Evolutionary conservation across 768 basidiomycete genomes (phyloP), one percentile per base, ranked within the genome.

Genomic region (Leccinellum albellum): DNA sequence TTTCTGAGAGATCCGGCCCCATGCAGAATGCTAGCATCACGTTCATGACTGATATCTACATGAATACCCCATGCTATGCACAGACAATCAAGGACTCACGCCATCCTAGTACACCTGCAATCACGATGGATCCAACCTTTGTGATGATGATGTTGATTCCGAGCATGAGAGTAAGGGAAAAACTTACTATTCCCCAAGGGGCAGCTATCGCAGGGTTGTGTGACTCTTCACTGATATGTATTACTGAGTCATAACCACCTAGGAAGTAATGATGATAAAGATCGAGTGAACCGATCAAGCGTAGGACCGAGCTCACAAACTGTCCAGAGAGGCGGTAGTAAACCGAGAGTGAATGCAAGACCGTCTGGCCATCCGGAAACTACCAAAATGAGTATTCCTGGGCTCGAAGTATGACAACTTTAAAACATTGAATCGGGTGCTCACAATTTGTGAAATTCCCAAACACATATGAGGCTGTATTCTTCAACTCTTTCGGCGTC

Each of bases 401-500:
- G n/a, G n/a, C n/a, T n/a, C n/a, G n/a, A n/a, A n/a, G n/a, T n/a
- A n/a, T 45, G 15, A 23, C 4, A 20, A 21, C 14, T 28, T 37
- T 28, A 6, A 17, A 42, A 49, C 8, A 14, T 29, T 8, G 4
- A n/a, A 46, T 24, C 6, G 24, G 35, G 8, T 46, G 21, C 76
- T 50, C 49, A 84, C 85, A 63, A 59, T 87, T 87, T 29, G 75
- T 72, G 55, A 86, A 86, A 50, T 82, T 76, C 15, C 82, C 79
- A 24, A 90, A 77, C 0, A 84, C 87, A 56, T 81, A 86, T 7
- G 77, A 75, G 1, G 85, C 78, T 3, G 73, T 75, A 66, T 89
- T 90, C 61, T 70, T 80, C 51, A 83, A 78, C 29, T 82, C 80
- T n/a, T 68, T 69, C 2, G 85, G 85, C 0, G 86, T 85, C 2